Evolutionary conservation across 495 filamentous ascomycete genomes (phyloP).

Genomic region (Symbiotaphrina buchneri): DNA sequence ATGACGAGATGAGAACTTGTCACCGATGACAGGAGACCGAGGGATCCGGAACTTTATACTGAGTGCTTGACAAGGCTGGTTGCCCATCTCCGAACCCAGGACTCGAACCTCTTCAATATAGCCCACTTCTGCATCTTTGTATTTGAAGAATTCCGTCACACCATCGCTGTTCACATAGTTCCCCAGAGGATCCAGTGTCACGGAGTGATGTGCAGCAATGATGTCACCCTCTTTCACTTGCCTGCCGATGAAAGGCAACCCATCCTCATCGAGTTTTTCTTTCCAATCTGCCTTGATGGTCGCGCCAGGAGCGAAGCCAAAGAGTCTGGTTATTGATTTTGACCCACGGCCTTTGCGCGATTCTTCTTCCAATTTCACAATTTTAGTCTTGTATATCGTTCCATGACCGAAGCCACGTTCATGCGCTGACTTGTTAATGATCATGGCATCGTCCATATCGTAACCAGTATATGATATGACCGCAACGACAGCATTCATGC

Average conservation of each 20-base stretch:
- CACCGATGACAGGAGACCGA: slow-evolving; percentile 77
- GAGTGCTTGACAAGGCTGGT: slow-evolving; percentile 61
- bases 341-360: slow-evolving; percentile 31
- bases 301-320: slow-evolving; percentile 62
- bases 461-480: slow-evolving; percentile 98
- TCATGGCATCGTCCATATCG: slow-evolving; percentile 99
- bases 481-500: slow-evolving; percentile 88
- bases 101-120: slow-evolving; percentile 87
- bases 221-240: slow-evolving; percentile 57
- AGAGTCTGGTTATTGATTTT: slow-evolving; percentile 43
- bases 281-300: slow-evolving; percentile 38
- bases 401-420: slow-evolving; percentile 95
- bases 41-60: slow-evolving; percentile 87
- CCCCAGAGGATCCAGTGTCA: slow-evolving; percentile 42
- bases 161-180: slow-evolving; percentile 48
- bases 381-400: slow-evolving; percentile 93
- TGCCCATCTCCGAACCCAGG: slow-evolving; percentile 60
- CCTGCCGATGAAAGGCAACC: slow-evolving; percentile 57
- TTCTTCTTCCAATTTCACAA: slow-evolving; percentile 55
- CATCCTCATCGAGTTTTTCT: slow-evolving; percentile 59
- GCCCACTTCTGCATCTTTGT: slow-evolving; percentile 72
- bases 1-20: slow-evolving; percentile 96
- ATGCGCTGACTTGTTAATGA: slow-evolving; percentile 92
- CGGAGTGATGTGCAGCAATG: slow-evolving; percentile 75
- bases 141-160: slow-evolving; percentile 61